Base-by-base conservation (phyloP, 768 basidiomycete genomes). In the Hirschioporus abietinus region DNA sequence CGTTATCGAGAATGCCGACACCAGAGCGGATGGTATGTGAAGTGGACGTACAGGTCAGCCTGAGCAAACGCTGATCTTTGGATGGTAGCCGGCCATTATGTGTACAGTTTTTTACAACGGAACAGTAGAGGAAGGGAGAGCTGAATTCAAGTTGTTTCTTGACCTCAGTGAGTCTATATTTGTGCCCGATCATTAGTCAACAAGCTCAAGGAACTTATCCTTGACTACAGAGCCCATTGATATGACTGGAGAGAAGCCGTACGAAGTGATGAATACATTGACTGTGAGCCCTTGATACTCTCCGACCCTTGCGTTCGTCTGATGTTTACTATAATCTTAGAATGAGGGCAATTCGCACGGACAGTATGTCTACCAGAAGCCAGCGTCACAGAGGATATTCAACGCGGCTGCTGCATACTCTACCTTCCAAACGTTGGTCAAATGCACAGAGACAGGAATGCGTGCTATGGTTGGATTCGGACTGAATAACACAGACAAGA, bases 71-170 rank as follows among this genome's bases (percentile, higher is more conserved):
- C 9, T 26, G 30, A 18, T 15, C 6, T 3, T 34, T 61, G 0
- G 25, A 25, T 27, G 17, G 3, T 36, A 64, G 63, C 63, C 63
- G 15, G 63, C 36, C 24, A 23, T 64, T 36, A 36, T 64, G 10
- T 30, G 25, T 25, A 30, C 30, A 18, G 27, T 52, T 7, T 86
- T 86, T 68, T 85, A 80, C 70, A 84, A 87, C 68, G 85, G 85
- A 0, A 74, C 81, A 0, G 83, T 82, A 66, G 76, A 72, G 0
- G 84, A 86, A 68, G 85, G 83, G 42, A 75, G 80, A 35, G 71
- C 73, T 23, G 74, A 72, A 20, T 85, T 76, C 72, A 82, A 83
- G 71, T 58, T 68, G 18, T 80, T 86, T 70, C 76, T 79, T 63
- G 82, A 84, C 63, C 71, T 86, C 4, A 76, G 83, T 83, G 67